These are phyloP conservation scores for Fusarium sp. DNA, from an alignment of 2,329 filamentous ascomycete species.

Conservation along the genomic window DNA sequence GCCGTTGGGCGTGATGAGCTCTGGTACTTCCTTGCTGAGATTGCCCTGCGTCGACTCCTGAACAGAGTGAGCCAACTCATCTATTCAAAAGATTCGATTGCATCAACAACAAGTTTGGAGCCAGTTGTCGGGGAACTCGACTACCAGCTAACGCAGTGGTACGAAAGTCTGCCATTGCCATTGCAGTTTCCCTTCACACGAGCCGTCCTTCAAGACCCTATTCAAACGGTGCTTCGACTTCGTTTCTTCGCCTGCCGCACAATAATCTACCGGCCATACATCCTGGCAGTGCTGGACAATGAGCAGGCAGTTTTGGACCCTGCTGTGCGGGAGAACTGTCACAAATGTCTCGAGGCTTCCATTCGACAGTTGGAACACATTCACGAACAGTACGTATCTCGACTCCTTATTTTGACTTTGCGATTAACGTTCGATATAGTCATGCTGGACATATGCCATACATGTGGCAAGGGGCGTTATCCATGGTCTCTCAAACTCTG, in stretches of 20 bases:
- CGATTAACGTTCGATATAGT: constrained; percentile 50
- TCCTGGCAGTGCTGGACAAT: constrained; percentile 79
- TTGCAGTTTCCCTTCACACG: constrained; percentile 80
- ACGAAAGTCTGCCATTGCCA: constrained; percentile 75
- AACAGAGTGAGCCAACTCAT: constrained; percentile 82
- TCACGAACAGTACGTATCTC: constrained; percentile 69
- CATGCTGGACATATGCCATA: constrained; percentile 86
- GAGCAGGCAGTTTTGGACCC: constrained; percentile 75
- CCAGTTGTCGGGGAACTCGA: constrained; percentile 82
- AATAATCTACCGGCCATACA: constrained; percentile 85
- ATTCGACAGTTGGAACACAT: constrained; percentile 82
- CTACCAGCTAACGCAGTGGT: constrained; percentile 85
- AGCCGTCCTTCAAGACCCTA: constrained; percentile 71
- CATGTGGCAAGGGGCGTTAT: constrained; percentile 83
- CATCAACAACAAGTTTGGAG: constrained; percentile 75
- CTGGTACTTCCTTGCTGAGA: constrained; percentile 87
- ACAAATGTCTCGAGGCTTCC: constrained; percentile 81
- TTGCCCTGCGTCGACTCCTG: constrained; percentile 76
- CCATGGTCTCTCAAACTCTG: constrained; percentile 81
- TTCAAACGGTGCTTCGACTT: constrained; percentile 79
- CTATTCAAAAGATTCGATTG: constrained; percentile 75
- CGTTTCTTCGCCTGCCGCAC: constrained; percentile 86
- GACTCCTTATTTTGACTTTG: neutral
- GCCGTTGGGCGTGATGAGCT: constrained; percentile 77
- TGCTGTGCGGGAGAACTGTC: constrained; percentile 77